These are phyloP conservation scores for Blastomyces gilchristii DNA, from an alignment of 2,329 filamentous ascomycete genomes.

Conservation along the genomic window DNA sequence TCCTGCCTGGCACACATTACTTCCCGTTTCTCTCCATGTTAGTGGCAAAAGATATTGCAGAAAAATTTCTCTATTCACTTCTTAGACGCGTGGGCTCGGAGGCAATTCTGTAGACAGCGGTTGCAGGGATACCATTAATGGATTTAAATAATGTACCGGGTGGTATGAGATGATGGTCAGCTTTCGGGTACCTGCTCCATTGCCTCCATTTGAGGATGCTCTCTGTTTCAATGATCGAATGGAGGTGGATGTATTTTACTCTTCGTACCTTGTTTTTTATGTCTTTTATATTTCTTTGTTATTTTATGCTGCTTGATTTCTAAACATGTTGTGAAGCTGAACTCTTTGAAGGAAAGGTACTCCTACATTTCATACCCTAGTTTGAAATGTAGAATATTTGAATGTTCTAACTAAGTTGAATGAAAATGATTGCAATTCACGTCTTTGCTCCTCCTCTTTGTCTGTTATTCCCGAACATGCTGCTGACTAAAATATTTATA, in stretches of 20 bases:
- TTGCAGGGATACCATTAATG: neutral
- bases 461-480: neutral
- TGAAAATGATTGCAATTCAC: neutral
- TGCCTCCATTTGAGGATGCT: neutral
- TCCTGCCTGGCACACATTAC: neutral
- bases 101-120: neutral
- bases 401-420: neutral
- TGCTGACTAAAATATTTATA: too few relatives aligned
- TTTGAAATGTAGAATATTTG: neutral
- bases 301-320: neutral
- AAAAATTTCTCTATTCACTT: neutral
- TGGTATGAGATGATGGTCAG: neutral
- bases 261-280: neutral
- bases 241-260: slow-evolving; percentile 3
- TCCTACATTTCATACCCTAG: neutral
- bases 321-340: neutral
- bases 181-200: neutral
- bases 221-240: slow-evolving; percentile 1
- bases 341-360: neutral
- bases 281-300: neutral
- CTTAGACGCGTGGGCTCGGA: neutral
- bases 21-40: neutral
- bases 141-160: neutral
- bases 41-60: neutral
- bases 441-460: neutral